Evolutionary conservation across 352 stramenopile genomes (phyloP), one percentile per base, ranked within the genome.

Genomic region (Phytophthora cajani): DNA sequence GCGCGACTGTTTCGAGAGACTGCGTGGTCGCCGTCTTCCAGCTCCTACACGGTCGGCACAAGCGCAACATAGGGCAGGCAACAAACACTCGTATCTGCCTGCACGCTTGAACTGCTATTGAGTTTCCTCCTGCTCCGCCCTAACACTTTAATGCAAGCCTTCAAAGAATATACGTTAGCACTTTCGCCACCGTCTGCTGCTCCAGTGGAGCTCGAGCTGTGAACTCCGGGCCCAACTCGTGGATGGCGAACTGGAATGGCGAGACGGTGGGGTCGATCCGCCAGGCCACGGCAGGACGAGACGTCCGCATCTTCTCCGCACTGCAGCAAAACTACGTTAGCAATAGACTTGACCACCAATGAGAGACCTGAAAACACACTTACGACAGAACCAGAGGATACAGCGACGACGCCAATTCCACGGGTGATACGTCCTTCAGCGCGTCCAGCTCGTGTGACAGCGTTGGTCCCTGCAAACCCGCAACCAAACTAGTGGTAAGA

Each of bases 271-370:
- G 44, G 32, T 73, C 70, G 19, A 67, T 70, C 5, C 69, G 69
- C 69, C 69, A 75, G 1, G 80, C 82, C 12, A 90, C 76, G 7
- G 70, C 64, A 52, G 82, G 80, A 19, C 78, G 70, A 25, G 79
- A 91, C 21, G 80, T 84, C 32, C 75, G 81, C 33, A 83, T 88
- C 23, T 80, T 75, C 56, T 88, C 76, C 32, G 77, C 81, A 9
- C 81, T 89, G 42, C 23, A 72, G 17, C 44, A 50, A 14, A 50
- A 25, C 16, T 23, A 50, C n/a, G 44, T 50, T 50, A 50, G 7
- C 44, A 50, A 23, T 12, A 21, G 16, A 50, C 44, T 25, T 23
- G 6, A 23, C 8, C 19, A 11, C 23, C 9, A 5, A 50, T 14
- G 2, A 46, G 12, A 3, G 38, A 46, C 42, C 17, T 23, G 42